Percentiles rank a stretch among this genome's conserved stretches.
phyloP scores from a whole-genome alignment of 2,329 filamentous ascomycete genomes.

The Ophiostoma sp. region DNA sequence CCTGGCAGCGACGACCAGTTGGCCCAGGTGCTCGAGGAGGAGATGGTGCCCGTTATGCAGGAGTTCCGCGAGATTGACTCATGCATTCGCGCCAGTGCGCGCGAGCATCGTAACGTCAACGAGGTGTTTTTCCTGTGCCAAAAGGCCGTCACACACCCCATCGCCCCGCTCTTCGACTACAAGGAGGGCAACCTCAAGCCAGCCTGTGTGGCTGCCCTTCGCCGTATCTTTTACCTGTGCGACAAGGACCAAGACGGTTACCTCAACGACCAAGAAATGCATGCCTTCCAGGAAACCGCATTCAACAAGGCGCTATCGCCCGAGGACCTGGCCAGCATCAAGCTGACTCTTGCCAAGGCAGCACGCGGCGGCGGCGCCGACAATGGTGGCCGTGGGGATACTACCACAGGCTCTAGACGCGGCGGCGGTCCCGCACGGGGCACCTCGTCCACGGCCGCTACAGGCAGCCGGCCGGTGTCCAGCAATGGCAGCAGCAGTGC shows the following conservation, averaged over 20 bases:
- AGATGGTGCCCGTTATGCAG: constrained; percentile 97
- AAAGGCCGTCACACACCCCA: constrained; percentile 95
- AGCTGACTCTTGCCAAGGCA: constrained; percentile 74
- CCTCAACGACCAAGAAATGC: constrained; percentile 84
- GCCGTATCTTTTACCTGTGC: constrained; percentile 90
- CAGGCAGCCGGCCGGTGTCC: constrained; percentile 16
- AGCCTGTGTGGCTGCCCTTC: constrained; percentile 80
- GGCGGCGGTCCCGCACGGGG: background rate
- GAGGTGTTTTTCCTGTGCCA: constrained; percentile 97
- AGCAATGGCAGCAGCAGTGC: constrained; percentile 20
- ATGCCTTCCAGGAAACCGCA: constrained; percentile 85
- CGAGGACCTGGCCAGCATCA: constrained; percentile 88
- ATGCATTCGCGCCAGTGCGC: constrained; percentile 90
- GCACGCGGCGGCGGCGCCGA: constrained; percentile 60
- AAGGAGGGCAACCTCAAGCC: constrained; percentile 90
- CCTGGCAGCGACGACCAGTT: constrained; percentile 61
- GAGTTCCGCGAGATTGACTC: constrained; percentile 99
- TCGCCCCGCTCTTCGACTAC: constrained; percentile 93
- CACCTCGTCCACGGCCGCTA: constrained; percentile 20
- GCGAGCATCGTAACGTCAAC: constrained; percentile 90
- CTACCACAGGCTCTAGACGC: background rate
- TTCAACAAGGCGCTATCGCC: constrained; percentile 83
- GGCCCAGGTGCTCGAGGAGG: constrained; percentile 86
- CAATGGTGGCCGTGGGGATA: constrained; percentile 66
- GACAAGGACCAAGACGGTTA: constrained; percentile 96